A percentile compares a stretch with the other conserved stretches of the same genome.
phyloP scores from a whole-genome alignment of 2,329 filamentous ascomycete species.

The Pezicula carpinea region DNA sequence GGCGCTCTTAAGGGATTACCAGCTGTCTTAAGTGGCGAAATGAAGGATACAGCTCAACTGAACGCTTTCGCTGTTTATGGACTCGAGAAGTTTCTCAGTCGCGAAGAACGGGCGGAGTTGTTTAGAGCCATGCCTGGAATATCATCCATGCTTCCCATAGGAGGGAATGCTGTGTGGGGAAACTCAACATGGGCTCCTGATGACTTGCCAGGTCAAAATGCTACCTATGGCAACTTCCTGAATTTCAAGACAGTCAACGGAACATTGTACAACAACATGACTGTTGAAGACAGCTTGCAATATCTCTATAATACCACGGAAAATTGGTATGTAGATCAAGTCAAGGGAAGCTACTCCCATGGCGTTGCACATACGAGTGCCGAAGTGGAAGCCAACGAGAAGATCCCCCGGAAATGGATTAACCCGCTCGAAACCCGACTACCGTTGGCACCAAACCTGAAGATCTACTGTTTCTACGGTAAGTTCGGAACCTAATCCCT shows the following conservation, averaged over 20 bases:
- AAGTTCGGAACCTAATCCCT: slow-evolving; percentile 5
- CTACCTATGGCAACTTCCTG: slow-evolving; percentile 75
- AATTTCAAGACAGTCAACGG: slow-evolving; percentile 73
- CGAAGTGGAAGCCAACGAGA: slow-evolving; percentile 78
- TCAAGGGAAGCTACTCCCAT: slow-evolving; percentile 75
- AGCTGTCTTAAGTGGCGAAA: slow-evolving; percentile 89
- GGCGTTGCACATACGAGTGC: slow-evolving; percentile 76
- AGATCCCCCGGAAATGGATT: slow-evolving; percentile 80
- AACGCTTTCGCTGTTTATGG: slow-evolving; percentile 97
- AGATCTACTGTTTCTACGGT: slow-evolving; percentile 96
- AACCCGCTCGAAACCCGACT: slow-evolving; percentile 89
- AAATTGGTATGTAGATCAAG: slow-evolving; percentile 75
- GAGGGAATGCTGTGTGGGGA: slow-evolving; percentile 93
- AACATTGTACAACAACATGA: slow-evolving; percentile 70
- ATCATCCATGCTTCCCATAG: slow-evolving; percentile 93
- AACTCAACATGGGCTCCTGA: slow-evolving; percentile 84
- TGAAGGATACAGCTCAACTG: slow-evolving; percentile 96
- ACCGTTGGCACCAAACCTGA: slow-evolving; percentile 81
- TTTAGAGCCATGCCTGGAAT: slow-evolving; percentile 97
- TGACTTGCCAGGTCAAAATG: slow-evolving; percentile 67
- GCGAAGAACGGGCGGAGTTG: slow-evolving; percentile 85
- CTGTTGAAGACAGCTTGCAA: slow-evolving; percentile 68
- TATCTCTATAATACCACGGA: slow-evolving; percentile 78
- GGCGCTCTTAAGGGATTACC: slow-evolving; percentile 88
- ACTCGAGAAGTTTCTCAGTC: slow-evolving; percentile 89